Base-by-base conservation (phyloP, 306 rosid species). In the Myrica gale region DNA sequence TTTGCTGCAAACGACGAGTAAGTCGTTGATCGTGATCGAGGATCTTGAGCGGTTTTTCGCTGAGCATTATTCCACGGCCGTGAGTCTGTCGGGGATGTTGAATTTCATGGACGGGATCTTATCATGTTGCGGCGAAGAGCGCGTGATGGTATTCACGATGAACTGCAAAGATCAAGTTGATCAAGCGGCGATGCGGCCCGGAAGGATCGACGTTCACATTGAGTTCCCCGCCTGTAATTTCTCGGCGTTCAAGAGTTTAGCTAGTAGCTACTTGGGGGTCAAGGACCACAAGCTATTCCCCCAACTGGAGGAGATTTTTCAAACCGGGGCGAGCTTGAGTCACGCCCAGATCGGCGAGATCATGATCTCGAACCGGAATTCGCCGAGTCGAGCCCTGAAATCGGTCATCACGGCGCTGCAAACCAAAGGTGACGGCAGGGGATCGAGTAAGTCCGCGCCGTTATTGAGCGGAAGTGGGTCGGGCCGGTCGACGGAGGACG, bases 231-330 rank as follows among this genome's bases (percentile, higher is more conserved):
- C 82, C 6, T 94, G 98, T 48, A 96, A 94, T 83, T 94, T 94
- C 80, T 76, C 92, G 39, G 92, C 96, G 1, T 92, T 94, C 69
- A 94, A 89, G 87, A 85, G 77, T 77, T 76, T 94, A 13, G 97
- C 97, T 0, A 76, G 23, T 3, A 88, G 86, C 71, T 85, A 94
- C 56, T 75, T 94, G 73, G 98, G 98, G 56, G 73, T 94, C 19
- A 94, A 90, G 82, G 98, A 94, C 23, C 98, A 94, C 87, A 94
- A 94, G 93, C 92, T 94, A 11, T 94, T 94, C 73, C 73, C 85
- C 45, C 95, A 90, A 47, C 90, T 92, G 26, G 96, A 94, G 75
- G 98, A 94, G 82, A 82, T 89, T 75, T 87, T 90, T 6, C 96
- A 88, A 58, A 74, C 78, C 66, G 96, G 97, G 1, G 89, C 85